These are phyloP conservation scores for Gyromitra esculenta DNA, from an alignment of 2,329 filamentous ascomycete genomes.

Conservation along the genomic window DNA sequence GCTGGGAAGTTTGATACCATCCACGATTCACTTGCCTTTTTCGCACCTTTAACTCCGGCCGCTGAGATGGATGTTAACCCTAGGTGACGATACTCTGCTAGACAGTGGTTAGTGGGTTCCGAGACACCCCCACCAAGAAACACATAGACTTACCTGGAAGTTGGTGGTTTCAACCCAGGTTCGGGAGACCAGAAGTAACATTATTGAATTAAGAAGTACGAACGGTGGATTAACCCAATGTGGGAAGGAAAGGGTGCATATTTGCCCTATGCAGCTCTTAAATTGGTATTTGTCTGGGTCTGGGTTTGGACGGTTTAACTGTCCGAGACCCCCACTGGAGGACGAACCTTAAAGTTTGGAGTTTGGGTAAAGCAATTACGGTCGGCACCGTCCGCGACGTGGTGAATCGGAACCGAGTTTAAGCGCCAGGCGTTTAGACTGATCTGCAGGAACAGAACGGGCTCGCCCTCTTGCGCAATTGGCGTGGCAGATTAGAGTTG, in stretches of 20 bases:
- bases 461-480: not conserved
- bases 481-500: not conserved
- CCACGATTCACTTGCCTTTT: slow-evolving; percentile 20
- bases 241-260: not conserved
- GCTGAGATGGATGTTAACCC: not conserved
- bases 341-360: not conserved
- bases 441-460: slow-evolving; percentile 1
- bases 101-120: not conserved
- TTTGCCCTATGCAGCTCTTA: not conserved
- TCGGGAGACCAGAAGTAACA: not conserved
- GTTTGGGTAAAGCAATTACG: not conserved
- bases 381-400: slow-evolving; percentile 25
- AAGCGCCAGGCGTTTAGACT: slow-evolving; percentile 1
- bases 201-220: not conserved
- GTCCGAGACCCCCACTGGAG: not conserved
- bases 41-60: slow-evolving; percentile 5
- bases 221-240: not conserved
- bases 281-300: not conserved
- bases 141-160: not conserved
- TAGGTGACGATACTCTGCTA: not conserved
- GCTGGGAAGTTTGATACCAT: not conserved
- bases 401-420: not conserved
- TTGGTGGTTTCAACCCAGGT: not conserved
- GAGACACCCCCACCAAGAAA: not conserved
- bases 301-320: not conserved